phyloP scores from a whole-genome alignment of 2,329 filamentous ascomycete species.

The Dothistroma septosporum region DNA sequence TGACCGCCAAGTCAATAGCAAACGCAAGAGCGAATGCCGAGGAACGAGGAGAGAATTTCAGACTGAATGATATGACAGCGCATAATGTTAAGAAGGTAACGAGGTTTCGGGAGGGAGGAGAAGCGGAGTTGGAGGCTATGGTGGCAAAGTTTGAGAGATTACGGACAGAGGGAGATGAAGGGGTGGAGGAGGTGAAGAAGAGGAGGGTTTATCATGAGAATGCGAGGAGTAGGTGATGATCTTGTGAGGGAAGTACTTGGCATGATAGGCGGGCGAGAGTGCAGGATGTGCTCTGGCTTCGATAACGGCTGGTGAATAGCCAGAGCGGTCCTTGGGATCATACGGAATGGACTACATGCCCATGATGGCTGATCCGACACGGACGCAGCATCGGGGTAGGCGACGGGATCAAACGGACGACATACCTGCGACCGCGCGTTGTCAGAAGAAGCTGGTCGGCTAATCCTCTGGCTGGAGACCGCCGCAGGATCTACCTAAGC shows the following conservation, averaged over 20 bases:
- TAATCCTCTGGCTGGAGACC: too few relatives aligned
- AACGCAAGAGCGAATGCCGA: slow-evolving; percentile 35
- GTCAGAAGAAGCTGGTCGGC: too few relatives aligned
- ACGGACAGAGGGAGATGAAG: slow-evolving; percentile 32
- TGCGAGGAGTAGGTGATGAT: slow-evolving; percentile 25
- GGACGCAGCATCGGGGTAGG: too few relatives aligned
- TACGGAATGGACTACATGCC: too few relatives aligned
- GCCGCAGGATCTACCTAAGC: too few relatives aligned
- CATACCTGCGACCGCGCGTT: too few relatives aligned
- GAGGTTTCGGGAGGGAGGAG: slow-evolving; percentile 63
- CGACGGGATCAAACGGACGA: too few relatives aligned
- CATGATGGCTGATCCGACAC: too few relatives aligned
- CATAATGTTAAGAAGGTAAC: slow-evolving; percentile 83
- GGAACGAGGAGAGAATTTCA: slow-evolving; percentile 47
- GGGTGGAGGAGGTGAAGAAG: slow-evolving; percentile 33
- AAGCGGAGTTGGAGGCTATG: slow-evolving; percentile 61
- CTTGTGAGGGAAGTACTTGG: background rate
- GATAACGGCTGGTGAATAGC: too few relatives aligned
- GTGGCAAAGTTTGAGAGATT: slow-evolving; percentile 45
- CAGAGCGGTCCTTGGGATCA: too few relatives aligned
- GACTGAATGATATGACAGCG: slow-evolving; percentile 66
- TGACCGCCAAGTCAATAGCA: slow-evolving; percentile 83
- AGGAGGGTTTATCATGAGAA: slow-evolving; percentile 34
- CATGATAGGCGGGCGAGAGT: too few relatives aligned
- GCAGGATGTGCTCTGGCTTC: too few relatives aligned